Conservation (phyloP, 192 early-diverging fungal genomes). For the Linnemannia exigua region DNA sequence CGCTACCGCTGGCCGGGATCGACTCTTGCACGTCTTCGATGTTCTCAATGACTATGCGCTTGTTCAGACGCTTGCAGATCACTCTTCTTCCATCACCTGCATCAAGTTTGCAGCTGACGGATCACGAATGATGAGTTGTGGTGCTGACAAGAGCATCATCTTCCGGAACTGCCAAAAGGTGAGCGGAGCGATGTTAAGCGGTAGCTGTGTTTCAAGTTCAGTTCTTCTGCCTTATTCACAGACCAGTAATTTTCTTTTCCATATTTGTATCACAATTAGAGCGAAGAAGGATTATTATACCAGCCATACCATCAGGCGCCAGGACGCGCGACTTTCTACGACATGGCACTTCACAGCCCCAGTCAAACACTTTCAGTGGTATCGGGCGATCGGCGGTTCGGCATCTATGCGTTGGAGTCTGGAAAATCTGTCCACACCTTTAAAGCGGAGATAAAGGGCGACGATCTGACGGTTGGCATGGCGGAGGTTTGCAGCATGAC, state of each 20-base stretch:
- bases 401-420: slow-evolving; percentile 68
- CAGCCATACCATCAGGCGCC: slow-evolving; percentile 78
- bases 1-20: slow-evolving; percentile 83
- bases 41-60: slow-evolving; percentile 68
- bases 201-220: too few relatives aligned
- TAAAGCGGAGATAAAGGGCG: slow-evolving; percentile 66
- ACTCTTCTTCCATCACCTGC: slow-evolving; percentile 85
- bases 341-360: slow-evolving; percentile 73
- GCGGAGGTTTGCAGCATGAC: slow-evolving; percentile 68
- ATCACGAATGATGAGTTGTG: slow-evolving; percentile 79
- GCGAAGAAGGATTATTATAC: slow-evolving; percentile 50
- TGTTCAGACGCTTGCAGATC: slow-evolving; percentile 86
- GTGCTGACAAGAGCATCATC: slow-evolving; percentile 86
- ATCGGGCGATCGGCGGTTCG: slow-evolving; percentile 79
- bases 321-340: slow-evolving; percentile 78
- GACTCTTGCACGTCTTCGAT: slow-evolving; percentile 85
- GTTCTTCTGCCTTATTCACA: too few relatives aligned
- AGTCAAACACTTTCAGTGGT: slow-evolving; percentile 72
- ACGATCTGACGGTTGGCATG: slow-evolving; percentile 58
- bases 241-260: neutral
- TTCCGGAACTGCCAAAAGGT: slow-evolving; percentile 68
- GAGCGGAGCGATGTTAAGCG: neutral
- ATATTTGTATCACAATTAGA: slow-evolving; percentile 12
- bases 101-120: slow-evolving; percentile 78
- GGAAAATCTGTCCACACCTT: slow-evolving; percentile 76